Base-by-base conservation (phyloP, 2,329 filamentous ascomycete genomes). In the Fusarium sulawesiense region DNA sequence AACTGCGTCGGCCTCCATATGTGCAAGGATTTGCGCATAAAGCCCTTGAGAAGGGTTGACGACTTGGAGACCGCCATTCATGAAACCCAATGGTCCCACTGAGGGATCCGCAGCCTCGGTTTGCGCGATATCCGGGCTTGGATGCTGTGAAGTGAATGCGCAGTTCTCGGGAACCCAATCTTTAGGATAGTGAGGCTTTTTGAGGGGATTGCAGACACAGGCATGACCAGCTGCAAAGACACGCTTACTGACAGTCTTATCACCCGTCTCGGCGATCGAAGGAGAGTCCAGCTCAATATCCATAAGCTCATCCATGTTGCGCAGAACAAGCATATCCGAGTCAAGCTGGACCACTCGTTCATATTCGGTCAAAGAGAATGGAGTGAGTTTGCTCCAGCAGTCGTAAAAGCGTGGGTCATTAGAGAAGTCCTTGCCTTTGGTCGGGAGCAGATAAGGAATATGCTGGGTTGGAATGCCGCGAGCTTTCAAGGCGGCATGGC, bases 261-360 rank as follows among this genome's bases (percentile, higher is more conserved):
- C 53, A 25, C 68, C 70, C 6, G 62, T 61, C 30, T 68, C 74
- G 44, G 68, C 69, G 45, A 80, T 49, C 12, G 64, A 40, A 2
- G 73, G 73, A 32, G 82, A 76, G 79, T 95, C 92, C 47, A 97
- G 87, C 66, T 88, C 83, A 51, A 97, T 74, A n/a, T 93, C 89
- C 93, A 97, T 97, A 72, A 97, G 83, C 82, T 97, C 93, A 78
- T 97, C 94, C 92, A 97, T 97, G 80, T 97, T 97, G 75, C 85
- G 85, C 70, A 91, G 80, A 10, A 93, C 89, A 53, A 97, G 82
- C 93, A 97, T 97, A 82, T 97, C 94, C 76, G 91, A 92, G 81
- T 97, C 94, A 57, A 97, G 85, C 81, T 93, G 92, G 37, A 97
- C 92, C 34, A 97, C 88, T 42, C 93, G 88, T 27, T 90, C 85